phyloP scores from a whole-genome alignment of 169 alveolate genomes.

The Perkinsus marinus region DNA sequence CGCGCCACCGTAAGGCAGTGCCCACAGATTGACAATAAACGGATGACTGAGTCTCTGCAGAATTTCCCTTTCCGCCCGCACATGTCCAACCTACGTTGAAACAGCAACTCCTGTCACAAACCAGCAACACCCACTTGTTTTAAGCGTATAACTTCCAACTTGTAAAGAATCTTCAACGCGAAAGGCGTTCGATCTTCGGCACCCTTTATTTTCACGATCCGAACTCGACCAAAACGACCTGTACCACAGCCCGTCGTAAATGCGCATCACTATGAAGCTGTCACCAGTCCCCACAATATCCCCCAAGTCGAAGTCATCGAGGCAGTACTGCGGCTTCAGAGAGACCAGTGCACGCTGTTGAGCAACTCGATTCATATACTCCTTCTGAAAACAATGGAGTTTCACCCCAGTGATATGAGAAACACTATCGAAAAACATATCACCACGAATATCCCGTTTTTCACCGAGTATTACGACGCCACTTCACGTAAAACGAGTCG shows the following conservation, averaged over 20 bases:
- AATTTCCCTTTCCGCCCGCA: constrained; percentile 37
- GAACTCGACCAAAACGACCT: constrained; percentile 1
- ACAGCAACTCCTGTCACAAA: neutral
- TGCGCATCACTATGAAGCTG: neutral
- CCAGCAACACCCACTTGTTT: constrained; percentile 23
- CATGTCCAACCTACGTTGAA: constrained; percentile 5
- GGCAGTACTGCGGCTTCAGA: neutral
- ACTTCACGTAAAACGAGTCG: too few species aligned
- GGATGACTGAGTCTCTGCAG: constrained; percentile 39
- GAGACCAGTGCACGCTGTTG: neutral
- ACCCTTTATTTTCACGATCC: constrained; percentile 26
- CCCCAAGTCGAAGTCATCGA: constrained; percentile 21
- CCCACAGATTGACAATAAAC: constrained; percentile 35
- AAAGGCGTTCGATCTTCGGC: constrained; percentile 38
- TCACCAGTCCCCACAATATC: constrained; percentile 20
- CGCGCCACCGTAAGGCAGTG: neutral
- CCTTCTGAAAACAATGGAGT: neutral
- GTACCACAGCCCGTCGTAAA: neutral
- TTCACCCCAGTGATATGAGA: neutral
- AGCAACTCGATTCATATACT: neutral
- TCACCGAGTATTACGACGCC: too few species aligned
- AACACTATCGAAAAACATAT: too few species aligned
- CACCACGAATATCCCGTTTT: too few species aligned
- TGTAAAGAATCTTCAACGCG: constrained; percentile 59
- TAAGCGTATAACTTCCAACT: constrained; percentile 30